Evolutionary conservation across 176 grass and related monocot species (phyloP), one percentile per base, ranked within the genome.

Genomic region (Pontederia crassipes): DNA sequence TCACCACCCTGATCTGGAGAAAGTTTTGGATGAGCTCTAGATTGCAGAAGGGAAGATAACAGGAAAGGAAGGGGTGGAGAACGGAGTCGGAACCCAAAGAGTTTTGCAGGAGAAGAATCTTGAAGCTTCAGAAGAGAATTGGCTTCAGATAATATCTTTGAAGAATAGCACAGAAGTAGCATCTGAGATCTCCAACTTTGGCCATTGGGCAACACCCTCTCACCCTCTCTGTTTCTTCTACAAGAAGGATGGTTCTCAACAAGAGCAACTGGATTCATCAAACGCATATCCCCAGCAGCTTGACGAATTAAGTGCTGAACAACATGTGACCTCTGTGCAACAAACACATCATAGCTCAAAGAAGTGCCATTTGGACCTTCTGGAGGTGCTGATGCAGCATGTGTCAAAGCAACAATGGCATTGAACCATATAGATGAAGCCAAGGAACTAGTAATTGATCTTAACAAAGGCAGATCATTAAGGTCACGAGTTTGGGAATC

Each of bases 161-260:
- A 69, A 28, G 86, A 89, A 71, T 81, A 95, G 54, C 82, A 95
- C 64, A 86, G 70, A 14, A 95, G 82, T 27, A 95, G 74, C 61
- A 95, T 62, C 10, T 81, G 52, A 17, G 72, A 77, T 72, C 80
- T 95, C 90, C 90, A 95, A 63, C 63, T 59, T 80, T 89, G 71
- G 54, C 82, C 90, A 89, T 95, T 78, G 45, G 86, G 86, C 71
- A 89, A 77, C 20, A 95, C 67, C 83, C 65, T 82, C 77, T 95
- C 78, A 57, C 86, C 90, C 59, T 80, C 76, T 17, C 18, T 74
- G 46, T 81, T 89, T 70, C 74, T 95, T 62, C 2, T 71, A 81
- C 90, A 95, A 16, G 79, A 74, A 49, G 74, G 68, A 54, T 95
- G 86, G 65, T 95, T 95, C 80, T 95, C 90, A 66, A 95, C 90